Conservation (phyloP, 2,329 filamentous ascomycete species). For the Stromatinia cepivora region DNA sequence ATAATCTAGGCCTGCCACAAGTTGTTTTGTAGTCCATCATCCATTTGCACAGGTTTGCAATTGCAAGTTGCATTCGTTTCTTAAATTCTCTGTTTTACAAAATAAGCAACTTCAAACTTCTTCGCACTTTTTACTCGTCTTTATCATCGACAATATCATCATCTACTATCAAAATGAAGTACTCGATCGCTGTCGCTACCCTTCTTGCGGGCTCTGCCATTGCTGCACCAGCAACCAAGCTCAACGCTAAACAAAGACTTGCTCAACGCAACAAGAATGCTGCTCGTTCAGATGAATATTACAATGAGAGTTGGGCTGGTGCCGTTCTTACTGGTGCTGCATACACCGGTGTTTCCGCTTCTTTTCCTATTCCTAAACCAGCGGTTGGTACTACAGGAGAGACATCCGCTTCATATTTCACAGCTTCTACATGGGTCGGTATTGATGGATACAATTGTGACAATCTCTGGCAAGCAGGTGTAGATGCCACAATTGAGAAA, state of each 20-base stretch:
- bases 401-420: conserved; percentile 34
- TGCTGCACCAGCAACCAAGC: conserved; percentile 12
- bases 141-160: not conserved
- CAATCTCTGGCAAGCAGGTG: conserved; percentile 54
- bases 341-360: conserved; percentile 43
- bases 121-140: not conserved
- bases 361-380: conserved; percentile 42
- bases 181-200: not conserved
- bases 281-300: not conserved
- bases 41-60: conserved; percentile 2
- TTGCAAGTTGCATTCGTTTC: not conserved
- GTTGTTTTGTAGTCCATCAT: conserved; percentile 1
- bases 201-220: not conserved
- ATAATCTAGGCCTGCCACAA: not conserved
- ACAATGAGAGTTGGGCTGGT: conserved; percentile 44
- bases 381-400: conserved; percentile 21
- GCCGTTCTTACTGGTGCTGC: conserved; percentile 41
- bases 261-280: not conserved
- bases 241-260: conserved; percentile 14
- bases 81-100: not conserved
- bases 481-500: conserved; percentile 48
- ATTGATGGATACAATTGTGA: conserved; percentile 61
- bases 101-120: not conserved
- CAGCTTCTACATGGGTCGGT: conserved; percentile 56
- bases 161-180: conserved; percentile 8